A percentile compares a stretch with the other conserved stretches of the same genome.
phyloP scores from a whole-genome alignment of 371 early-diverging fungal genomes.

The Polyrhizophydium stewartii region DNA sequence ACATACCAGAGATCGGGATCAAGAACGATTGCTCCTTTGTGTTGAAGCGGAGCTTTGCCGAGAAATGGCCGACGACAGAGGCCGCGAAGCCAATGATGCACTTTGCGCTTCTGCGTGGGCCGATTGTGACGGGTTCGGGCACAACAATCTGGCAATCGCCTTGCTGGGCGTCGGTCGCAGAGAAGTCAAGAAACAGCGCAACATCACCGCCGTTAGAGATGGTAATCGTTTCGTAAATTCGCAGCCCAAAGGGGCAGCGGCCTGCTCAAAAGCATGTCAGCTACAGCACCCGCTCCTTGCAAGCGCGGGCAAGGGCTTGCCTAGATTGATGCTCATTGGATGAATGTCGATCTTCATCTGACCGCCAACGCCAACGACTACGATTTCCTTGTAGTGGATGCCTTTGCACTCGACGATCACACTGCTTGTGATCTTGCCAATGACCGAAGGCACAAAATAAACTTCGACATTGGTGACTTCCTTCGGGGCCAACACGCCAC shows the following conservation, averaged over 20 bases:
- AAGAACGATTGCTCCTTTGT: slow-evolving; percentile 33
- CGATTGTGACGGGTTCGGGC: slow-evolving; percentile 30
- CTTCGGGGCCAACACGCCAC: slow-evolving; percentile 37
- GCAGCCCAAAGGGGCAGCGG: slow-evolving; percentile 40
- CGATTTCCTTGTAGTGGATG: slow-evolving; percentile 55
- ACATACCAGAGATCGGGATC: slow-evolving; percentile 30
- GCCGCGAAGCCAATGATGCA: slow-evolving; percentile 35
- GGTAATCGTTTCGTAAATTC: slow-evolving; percentile 29
- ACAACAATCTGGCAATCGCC: slow-evolving; percentile 22
- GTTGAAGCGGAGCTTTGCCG: slow-evolving; percentile 19
- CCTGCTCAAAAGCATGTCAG: slow-evolving; percentile 18
- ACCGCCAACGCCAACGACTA: slow-evolving; percentile 50
- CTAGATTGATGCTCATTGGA: slow-evolving; percentile 34
- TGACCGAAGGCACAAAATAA: slow-evolving; percentile 35
- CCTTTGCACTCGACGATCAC: slow-evolving; percentile 55
- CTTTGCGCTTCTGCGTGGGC: slow-evolving; percentile 24
- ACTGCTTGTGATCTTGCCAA: slow-evolving; percentile 39
- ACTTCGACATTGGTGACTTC: slow-evolving; percentile 36
- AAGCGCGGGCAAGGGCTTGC: slow-evolving; percentile 16
- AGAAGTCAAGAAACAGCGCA: slow-evolving; percentile 26
- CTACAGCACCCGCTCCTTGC: not conserved
- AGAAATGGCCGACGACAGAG: slow-evolving; percentile 25
- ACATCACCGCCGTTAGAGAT: slow-evolving; percentile 46
- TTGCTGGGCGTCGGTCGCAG: slow-evolving; percentile 1
- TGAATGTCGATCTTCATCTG: slow-evolving; percentile 38